A percentile compares a stretch with the other conserved stretches of the same genome.
phyloP scores from a whole-genome alignment of 441 rosid genomes.

The Mallotus repandus region DNA sequence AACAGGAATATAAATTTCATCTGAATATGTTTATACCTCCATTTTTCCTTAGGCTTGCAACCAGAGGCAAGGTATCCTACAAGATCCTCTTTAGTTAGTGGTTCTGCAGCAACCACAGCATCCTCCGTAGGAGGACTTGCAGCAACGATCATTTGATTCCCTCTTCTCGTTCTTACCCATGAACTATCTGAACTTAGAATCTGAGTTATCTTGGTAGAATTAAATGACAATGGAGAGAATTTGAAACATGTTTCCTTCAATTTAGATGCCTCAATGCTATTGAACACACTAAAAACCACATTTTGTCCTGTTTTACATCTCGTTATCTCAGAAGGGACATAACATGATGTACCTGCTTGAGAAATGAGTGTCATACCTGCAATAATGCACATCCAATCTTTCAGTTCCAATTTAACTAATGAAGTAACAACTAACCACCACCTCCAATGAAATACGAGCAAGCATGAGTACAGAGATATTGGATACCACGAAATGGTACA shows the following conservation, averaged over 20 bases:
- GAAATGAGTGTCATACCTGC: constrained; percentile 56
- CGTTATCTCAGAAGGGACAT: constrained; percentile 33
- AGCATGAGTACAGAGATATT: neutral
- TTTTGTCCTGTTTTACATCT: constrained; percentile 33
- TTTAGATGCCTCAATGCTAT: constrained; percentile 34
- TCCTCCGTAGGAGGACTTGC: constrained; percentile 96
- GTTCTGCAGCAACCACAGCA: constrained; percentile 62
- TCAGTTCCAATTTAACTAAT: neutral
- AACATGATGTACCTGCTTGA: constrained; percentile 44
- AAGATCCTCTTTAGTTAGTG: constrained; percentile 86
- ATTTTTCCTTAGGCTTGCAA: constrained; percentile 84
- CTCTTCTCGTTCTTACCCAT: constrained; percentile 42
- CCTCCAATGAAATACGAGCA: neutral
- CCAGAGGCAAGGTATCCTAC: constrained; percentile 88
- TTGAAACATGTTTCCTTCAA: constrained; percentile 35
- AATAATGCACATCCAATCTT: neutral
- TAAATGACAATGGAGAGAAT: constrained; percentile 41
- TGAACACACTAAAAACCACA: constrained; percentile 29
- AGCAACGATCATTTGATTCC: constrained; percentile 50
- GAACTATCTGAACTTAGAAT: constrained; percentile 24
- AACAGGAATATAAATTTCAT: neutral
- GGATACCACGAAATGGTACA: neutral
- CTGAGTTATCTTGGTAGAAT: constrained; percentile 29
- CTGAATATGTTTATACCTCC: constrained; percentile 56
- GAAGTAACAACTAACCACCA: neutral